Evolutionary conservation across 2,329 filamentous ascomycete species (phyloP).

Genomic region (Gnomoniopsis smithogilvyi): DNA sequence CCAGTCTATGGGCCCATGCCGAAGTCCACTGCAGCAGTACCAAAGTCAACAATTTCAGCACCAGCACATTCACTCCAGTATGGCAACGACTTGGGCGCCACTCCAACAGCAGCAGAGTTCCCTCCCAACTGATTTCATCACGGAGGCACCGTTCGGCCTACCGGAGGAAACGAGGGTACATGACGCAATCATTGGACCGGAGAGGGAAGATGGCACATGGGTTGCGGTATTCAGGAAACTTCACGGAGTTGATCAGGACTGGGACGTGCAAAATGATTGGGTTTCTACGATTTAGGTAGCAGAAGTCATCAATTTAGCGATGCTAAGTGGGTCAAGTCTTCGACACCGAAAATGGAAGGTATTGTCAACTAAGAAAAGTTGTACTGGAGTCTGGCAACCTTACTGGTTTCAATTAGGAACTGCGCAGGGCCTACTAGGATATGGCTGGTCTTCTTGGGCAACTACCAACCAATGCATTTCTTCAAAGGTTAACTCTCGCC

Average conservation of each 20-base stretch:
- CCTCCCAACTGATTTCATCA: slow-evolving; percentile 15
- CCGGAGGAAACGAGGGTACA: slow-evolving; percentile 30
- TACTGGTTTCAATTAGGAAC: no score
- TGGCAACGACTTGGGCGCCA: background rate
- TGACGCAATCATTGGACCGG: slow-evolving; percentile 27
- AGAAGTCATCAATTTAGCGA: no score
- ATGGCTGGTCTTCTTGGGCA: no score
- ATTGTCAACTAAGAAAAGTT: no score
- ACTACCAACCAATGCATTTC: no score
- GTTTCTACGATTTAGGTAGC: slow-evolving; percentile 14
- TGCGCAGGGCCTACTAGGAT: no score
- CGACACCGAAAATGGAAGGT: no score
- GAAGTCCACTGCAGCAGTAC: background rate
- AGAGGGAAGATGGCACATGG: slow-evolving; percentile 29
- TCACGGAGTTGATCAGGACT: slow-evolving; percentile 25
- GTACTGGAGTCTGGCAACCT: no score
- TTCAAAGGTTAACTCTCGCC: no score
- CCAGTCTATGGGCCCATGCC: background rate
- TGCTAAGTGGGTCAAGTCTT: no score
- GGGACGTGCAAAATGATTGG: slow-evolving; percentile 28
- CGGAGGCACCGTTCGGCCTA: slow-evolving; percentile 30
- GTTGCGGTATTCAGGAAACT: slow-evolving; percentile 30
- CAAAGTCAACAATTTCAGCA: background rate
- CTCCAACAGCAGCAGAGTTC: background rate
- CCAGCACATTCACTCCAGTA: background rate